A percentile compares a stretch with the other conserved stretches of the same genome.
Evolutionary conservation across 176 grass and related monocot genomes (phyloP).

Genomic region (Phragmites australis): DNA sequence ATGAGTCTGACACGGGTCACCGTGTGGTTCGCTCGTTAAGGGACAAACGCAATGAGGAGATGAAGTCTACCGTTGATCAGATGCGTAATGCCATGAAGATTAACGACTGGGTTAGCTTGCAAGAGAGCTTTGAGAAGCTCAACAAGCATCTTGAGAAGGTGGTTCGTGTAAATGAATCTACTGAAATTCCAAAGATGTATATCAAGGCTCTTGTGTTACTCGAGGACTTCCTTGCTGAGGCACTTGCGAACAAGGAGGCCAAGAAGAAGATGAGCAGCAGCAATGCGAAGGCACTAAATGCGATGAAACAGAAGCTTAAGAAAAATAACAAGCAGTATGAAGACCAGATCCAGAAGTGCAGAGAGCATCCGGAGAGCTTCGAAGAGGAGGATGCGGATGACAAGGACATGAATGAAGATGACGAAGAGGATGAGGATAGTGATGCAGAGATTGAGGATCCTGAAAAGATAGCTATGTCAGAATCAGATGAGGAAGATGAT

Average conservation of each 20-base stretch:
- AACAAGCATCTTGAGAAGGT: constrained; percentile 99
- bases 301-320: constrained; percentile 92
- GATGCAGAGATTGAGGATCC: constrained; percentile 60
- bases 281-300: constrained; percentile 79
- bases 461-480: constrained; percentile 38
- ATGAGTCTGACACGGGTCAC: constrained; percentile 72
- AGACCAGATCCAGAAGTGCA: constrained; percentile 65
- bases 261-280: constrained; percentile 99
- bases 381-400: constrained; percentile 57
- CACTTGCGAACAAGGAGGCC: constrained; percentile 94
- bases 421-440: constrained; percentile 46
- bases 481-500: constrained; percentile 61
- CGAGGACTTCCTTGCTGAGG: constrained; percentile 84
- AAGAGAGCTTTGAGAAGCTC: constrained; percentile 89
- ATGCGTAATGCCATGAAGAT: constrained; percentile 98
- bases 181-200: constrained; percentile 71
- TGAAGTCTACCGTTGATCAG: constrained; percentile 81
- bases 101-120: constrained; percentile 92
- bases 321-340: constrained; percentile 98
- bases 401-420: constrained; percentile 44
- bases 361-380: constrained; percentile 65
- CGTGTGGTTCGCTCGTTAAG: constrained; percentile 72
- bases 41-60: constrained; percentile 87
- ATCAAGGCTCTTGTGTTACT: constrained; percentile 84
- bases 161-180: constrained; percentile 79